Evolutionary conservation across 2,329 filamentous ascomycete genomes (phyloP).

Genomic region (Xylariaceae sp.): DNA sequence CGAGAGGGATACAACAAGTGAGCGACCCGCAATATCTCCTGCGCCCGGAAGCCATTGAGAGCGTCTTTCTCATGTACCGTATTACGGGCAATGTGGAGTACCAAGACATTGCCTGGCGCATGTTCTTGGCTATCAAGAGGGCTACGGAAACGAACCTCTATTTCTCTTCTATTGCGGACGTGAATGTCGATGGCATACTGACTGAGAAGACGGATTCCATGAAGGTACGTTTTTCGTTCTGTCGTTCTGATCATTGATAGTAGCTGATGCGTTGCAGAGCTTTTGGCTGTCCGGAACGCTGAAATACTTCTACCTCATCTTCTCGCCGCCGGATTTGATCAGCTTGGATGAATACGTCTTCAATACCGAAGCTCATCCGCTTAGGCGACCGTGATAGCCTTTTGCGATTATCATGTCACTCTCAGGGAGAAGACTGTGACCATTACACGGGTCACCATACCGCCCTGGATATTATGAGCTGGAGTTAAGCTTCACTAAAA

Average conservation of each 20-base stretch:
- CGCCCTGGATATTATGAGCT: not conserved
- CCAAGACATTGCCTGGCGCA: slow-evolving; percentile 30
- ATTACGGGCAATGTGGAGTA: slow-evolving; percentile 27
- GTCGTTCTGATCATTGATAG: not conserved
- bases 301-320: slow-evolving; percentile 40
- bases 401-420: not conserved
- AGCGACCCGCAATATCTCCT: slow-evolving; percentile 35
- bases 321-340: slow-evolving; percentile 49
- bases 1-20: slow-evolving; percentile 46
- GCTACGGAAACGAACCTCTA: slow-evolving; percentile 24
- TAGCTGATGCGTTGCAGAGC: slow-evolving; percentile 37
- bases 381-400: slow-evolving; percentile 14
- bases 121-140: slow-evolving; percentile 29
- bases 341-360: slow-evolving; percentile 58
- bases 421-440: not conserved
- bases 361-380: slow-evolving; percentile 37
- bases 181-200: slow-evolving; percentile 8
- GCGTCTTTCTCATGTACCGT: slow-evolving; percentile 31
- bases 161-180: slow-evolving; percentile 15
- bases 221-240: slow-evolving; percentile 23
- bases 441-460: not conserved
- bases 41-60: slow-evolving; percentile 33
- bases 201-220: slow-evolving; percentile 20
- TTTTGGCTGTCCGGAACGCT: slow-evolving; percentile 63
- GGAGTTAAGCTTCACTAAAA: not conserved